Evolutionary conservation across 1,139 yeast species (phyloP).

Genomic region (Saccharomyces hybrid): DNA sequence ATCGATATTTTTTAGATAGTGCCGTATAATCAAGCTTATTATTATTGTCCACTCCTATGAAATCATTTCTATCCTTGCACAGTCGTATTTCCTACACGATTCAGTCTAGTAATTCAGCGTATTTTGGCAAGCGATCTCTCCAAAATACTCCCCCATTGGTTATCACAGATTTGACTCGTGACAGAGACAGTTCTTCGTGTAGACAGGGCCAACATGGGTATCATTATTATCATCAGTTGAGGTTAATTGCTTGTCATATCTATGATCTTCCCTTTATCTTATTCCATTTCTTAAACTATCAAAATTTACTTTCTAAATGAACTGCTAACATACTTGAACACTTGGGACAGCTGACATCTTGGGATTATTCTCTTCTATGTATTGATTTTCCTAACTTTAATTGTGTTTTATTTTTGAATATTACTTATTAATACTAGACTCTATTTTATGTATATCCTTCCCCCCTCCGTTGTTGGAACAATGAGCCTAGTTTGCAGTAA

Average conservation of each 20-base stretch:
- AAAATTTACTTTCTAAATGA: background rate
- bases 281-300: background rate
- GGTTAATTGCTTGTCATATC: background rate
- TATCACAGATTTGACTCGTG: no score
- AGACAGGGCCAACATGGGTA: background rate
- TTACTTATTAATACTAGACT: no score
- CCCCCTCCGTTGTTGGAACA: background rate
- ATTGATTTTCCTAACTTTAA: no score
- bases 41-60: no score
- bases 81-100: no score
- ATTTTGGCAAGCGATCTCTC: no score
- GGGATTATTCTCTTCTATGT: conserved; percentile 15
- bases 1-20: no score
- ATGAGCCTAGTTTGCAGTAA: background rate
- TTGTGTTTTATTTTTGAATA: background rate
- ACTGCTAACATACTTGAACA: conserved; percentile 51
- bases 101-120: no score
- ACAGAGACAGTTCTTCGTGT: no score
- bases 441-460: background rate
- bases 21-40: no score
- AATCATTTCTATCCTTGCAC: no score
- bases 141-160: no score
- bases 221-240: background rate
- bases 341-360: conserved; percentile 52
- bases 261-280: background rate